Base-by-base conservation (phyloP, 495 filamentous ascomycete species). In the Glonium stellatum region DNA sequence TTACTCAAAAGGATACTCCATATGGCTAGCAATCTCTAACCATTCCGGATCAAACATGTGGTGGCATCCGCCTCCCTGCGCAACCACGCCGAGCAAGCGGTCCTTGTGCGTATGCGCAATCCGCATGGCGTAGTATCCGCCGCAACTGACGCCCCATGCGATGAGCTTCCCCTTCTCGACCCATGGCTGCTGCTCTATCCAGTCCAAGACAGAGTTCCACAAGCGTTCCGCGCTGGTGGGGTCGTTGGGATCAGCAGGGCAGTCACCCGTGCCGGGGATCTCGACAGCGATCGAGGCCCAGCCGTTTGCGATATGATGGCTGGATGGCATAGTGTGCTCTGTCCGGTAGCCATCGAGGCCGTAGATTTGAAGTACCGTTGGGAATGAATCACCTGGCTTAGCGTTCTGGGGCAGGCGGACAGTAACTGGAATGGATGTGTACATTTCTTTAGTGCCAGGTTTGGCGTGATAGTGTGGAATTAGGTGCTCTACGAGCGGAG, bases 91-190 rank as follows among this genome's bases (percentile, higher is more conserved):
- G 1, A 37, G 13, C 19, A 67, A 50, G 3, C 61, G 55, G 35
- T 57, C 53, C 10, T 49, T 35, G 47, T 67, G 64, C 5, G 64
- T 67, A 41, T 67, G 64, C 1, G 64, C 64, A 18, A 67, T 60
- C 5, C 64, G 64, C 56, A 61, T 67, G 25, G 60, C 61, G 47
- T 67, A 67, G 51, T 67, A 67, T 1, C 64, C 64, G 25, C 64
- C 64, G 8, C 47, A 55, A 22, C 57, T 61, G n/a, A 64, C 52
- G 44, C 60, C 60, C 54, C 64, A 58, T 1, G 57, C 64, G 4
- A 60, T 42, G 11, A 67, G 31, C 53, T 59, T 67, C 5, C 59
- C 59, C 42, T 62, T 55, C 35, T 56, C 15, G n/a, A 61, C 36
- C 58, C 58, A 61, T 18, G 59, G 53, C 35, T 63, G 52, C 42